phyloP scores from a whole-genome alignment of 2,329 filamentous ascomycete genomes.

The Fulvia fulva region DNA sequence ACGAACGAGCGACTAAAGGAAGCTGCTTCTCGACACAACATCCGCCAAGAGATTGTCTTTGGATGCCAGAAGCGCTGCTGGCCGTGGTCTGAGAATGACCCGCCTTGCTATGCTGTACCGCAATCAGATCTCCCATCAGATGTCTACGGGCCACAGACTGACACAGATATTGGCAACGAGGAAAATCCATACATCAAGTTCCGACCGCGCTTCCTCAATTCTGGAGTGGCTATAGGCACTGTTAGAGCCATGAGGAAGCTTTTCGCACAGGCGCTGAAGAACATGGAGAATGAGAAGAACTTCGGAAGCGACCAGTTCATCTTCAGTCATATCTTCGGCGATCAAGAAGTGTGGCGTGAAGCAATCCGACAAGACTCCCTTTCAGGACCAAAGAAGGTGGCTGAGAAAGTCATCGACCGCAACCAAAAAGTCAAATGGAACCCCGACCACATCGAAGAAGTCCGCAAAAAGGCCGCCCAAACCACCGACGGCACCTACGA shows the following conservation, averaged over 20 bases:
- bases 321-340: conserved; percentile 30
- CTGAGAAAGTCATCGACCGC: conserved; percentile 10
- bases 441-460: conserved; percentile 19
- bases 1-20: conserved; percentile 11
- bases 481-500: conserved; percentile 41
- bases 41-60: conserved; percentile 54
- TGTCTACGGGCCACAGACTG: conserved; percentile 46
- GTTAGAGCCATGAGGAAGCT: conserved; percentile 28
- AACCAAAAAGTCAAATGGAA: conserved; percentile 14
- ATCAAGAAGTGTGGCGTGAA: conserved; percentile 32
- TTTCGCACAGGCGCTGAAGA: conserved; percentile 31
- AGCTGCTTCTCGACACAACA: conserved; percentile 30
- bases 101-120: conserved; percentile 53
- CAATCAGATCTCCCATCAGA: conserved; percentile 49
- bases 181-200: conserved; percentile 36
- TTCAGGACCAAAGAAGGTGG: background rate
- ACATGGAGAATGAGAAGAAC: conserved; percentile 24
- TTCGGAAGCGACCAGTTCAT: conserved; percentile 37
- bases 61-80: conserved; percentile 53
- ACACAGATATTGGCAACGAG: conserved; percentile 43
- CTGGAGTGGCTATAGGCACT: conserved; percentile 23
- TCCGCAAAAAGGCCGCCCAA: conserved; percentile 26
- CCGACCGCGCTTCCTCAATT: conserved; percentile 41
- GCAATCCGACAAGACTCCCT: conserved; percentile 37
- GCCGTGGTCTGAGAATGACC: conserved; percentile 39